Evolutionary conservation across 2,329 filamentous ascomycete genomes (phyloP), one percentile per base, ranked within the genome.

Genomic region (Trichoderma hamatum): DNA sequence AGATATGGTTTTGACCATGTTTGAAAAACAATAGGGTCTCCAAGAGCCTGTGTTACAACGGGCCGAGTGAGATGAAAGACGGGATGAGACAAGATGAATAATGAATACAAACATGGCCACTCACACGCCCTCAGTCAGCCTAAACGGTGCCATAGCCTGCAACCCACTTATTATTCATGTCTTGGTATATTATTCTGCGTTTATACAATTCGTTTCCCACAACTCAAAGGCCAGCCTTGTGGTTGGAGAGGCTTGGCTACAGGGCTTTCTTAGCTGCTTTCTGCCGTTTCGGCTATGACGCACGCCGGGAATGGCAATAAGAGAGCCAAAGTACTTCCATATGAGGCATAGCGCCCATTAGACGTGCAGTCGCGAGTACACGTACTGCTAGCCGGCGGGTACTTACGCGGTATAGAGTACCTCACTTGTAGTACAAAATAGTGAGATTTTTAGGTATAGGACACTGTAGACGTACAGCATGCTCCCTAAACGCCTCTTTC

Each of bases 341-440:
- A 67, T 61, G 11, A 4, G 65, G 65, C 55, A 60, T 67, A 67
- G 65, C 65, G 65, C 63, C 54, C 39, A 67, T 67, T 59, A 51
- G 54, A 49, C 54, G 19, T 67, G 46, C 46, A 49, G 14, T 28
- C 54, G 51, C 51, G 24, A 28, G 51, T 24, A 28, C 52, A 55
- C 49, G 51, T 43, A 65, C 16, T 51, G 24, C 49, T 54, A 64
- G 49, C 59, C 59, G 59, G 26, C 28, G 59, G 59, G 43, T 34
- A 28, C 46, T 26, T n/a, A 7, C 0, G 3, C 36, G 4, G 63
- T 66, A 66, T 28, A 46, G 13, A 34, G 28, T 56, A 66, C 63
- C 13, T 58, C 1, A 19, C n/a, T 11, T 9, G 30, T 10, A 3
- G 21, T 9, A 30, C 1, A 3, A 5, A 6, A 19, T 13, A 6